Base-by-base conservation (phyloP, 176 grass and related monocot species). In the Musa itinerans region DNA sequence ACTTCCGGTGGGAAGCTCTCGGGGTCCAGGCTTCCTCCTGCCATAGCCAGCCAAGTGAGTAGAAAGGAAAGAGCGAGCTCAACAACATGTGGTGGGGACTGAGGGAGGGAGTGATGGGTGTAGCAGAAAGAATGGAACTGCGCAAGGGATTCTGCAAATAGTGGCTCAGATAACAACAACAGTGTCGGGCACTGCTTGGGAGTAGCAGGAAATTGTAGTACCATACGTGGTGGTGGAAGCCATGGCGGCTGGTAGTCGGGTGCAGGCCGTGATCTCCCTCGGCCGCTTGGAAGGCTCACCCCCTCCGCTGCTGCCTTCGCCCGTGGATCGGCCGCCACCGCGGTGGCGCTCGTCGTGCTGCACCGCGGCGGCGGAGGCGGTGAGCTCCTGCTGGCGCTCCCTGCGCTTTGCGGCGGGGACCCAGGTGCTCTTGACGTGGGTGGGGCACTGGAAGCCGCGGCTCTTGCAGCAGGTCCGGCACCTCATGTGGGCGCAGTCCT, bases 381-480 rank as follows among this genome's bases (percentile, higher is more conserved):
- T 17, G 26, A 84, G 78, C 1, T 88, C 77, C 25, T 80, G 80
- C 65, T 83, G 86, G 63, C 86, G 69, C n/a, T 88, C 86, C 9
- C 86, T 78, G 69, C 86, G 78, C 86, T 75, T 88, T 52, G 82
- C 23, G 50, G 82, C 86, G 13, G 86, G 78, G 48, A 88, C 86
- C 86, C 86, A 88, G 1, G 86, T 88, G 74, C 81, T 83, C 77
- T 81, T 87, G 11, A 87, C 81, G 73, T 87, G 85, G 51, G 85
- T 87, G 49, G 85, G 9, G 52, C 86, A 88, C 1, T 50, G 73
- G 79, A 81, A 84, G 24, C 86, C 86, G 71, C 86, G 79, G 66
- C 86, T 88, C 78, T 84, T 84, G 79, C 86, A 88, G 78, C 86
- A 88, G 50, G 82, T 88, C n/a, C 86, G 78, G 78, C 86, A 88